Conservation (phyloP, 2,329 filamentous ascomycete species). For the Chrysoporthe austroafricana region DNA sequence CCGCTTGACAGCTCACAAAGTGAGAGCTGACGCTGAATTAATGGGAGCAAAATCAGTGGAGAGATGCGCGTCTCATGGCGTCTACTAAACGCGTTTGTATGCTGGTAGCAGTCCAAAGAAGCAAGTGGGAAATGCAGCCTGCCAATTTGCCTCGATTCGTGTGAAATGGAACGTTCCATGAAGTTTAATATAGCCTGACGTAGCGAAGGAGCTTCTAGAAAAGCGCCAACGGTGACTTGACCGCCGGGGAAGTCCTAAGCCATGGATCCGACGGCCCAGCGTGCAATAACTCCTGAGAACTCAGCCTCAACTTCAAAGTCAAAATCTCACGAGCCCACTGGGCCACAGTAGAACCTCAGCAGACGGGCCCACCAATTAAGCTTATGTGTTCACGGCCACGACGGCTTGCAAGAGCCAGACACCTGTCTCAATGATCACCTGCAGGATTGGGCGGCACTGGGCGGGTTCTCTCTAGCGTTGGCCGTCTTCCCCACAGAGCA, state of each 20-base stretch:
- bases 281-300: neutral
- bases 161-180: slow-evolving; percentile 6
- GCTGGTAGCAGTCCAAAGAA: neutral
- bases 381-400: slow-evolving; percentile 1
- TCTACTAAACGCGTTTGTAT: neutral
- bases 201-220: neutral
- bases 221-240: neutral
- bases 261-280: neutral
- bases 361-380: slow-evolving; percentile 1
- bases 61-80: neutral
- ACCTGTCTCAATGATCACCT: neutral
- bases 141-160: neutral
- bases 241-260: neutral
- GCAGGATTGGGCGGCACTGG: neutral
- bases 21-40: neutral
- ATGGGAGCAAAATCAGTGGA: neutral
- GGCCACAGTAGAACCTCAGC: neutral
- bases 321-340: slow-evolving; percentile 2
- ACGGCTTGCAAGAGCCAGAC: neutral
- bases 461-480: slow-evolving; percentile 7
- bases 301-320: neutral
- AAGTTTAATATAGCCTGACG: neutral
- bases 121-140: no score
- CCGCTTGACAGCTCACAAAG: neutral
- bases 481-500: slow-evolving; percentile 7